phyloP scores from a whole-genome alignment of 768 basidiomycete species.

The Suillus spraguei region DNA sequence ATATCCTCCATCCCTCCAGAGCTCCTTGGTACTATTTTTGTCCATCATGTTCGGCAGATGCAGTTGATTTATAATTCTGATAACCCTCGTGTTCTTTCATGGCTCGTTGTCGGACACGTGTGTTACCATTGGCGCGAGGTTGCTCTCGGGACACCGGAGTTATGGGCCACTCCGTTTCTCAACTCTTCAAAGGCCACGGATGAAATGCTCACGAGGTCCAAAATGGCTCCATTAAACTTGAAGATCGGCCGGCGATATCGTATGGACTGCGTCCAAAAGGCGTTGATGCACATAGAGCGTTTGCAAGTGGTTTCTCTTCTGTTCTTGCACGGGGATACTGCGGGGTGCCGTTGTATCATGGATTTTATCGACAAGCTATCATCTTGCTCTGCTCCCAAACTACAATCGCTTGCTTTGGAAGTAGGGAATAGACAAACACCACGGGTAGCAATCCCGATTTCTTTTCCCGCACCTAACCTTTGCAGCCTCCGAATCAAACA shows the following conservation, averaged over 20 bases:
- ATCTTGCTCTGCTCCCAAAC: conserved; percentile 30
- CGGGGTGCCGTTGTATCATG: conserved; percentile 20
- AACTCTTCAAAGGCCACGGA: conserved; percentile 38
- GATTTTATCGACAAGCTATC: conserved; percentile 29
- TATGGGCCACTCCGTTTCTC: conserved; percentile 43
- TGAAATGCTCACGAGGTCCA: conserved; percentile 49
- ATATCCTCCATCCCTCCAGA: conserved; percentile 14
- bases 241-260: conserved; percentile 30
- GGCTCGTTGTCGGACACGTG: conserved; percentile 12
- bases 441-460: conserved; percentile 5
- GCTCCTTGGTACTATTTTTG: conserved; percentile 10
- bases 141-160: conserved; percentile 37
- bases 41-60: conserved; percentile 2
- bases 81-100: not conserved
- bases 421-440: conserved; percentile 18
- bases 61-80: not conserved
- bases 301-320: conserved; percentile 36
- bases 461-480: conserved; percentile 32
- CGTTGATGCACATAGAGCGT: conserved; percentile 36
- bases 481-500: conserved; percentile 38
- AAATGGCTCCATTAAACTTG: conserved; percentile 35
- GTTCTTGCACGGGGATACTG: conserved; percentile 23
- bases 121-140: conserved; percentile 41
- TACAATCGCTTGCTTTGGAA: conserved; percentile 33
- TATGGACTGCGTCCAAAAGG: conserved; percentile 31